Base-by-base conservation (phyloP, 352 stramenopile species). In the Blastocystis sp. region DNA sequence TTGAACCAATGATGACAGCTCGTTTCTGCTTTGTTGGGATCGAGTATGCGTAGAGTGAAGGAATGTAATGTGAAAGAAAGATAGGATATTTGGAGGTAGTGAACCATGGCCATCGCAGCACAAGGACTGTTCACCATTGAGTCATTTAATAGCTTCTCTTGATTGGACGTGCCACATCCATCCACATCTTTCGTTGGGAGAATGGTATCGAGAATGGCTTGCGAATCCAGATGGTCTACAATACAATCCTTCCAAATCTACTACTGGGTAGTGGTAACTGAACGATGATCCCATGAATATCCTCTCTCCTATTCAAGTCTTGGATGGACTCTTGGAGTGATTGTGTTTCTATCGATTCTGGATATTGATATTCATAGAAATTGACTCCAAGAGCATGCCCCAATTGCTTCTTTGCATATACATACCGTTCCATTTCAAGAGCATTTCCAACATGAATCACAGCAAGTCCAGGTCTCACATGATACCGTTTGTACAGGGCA, bases 381-480 rank as follows among this genome's bases (percentile, higher is more conserved):
- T 73, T 39, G 32, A 73, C 24, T 37, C 61, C 61, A 7, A 73
- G 61, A 46, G 61, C 43, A 39, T 39, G 32, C 16, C 32, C 61
- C 11, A 73, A 39, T 9, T 39, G 61, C n/a, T 29, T 16, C 24
- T 73, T 73, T 29, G 61, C 61, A 37, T 73, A 73, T 9, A 73
- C 61, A 46, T 73, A 73, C 7, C 61, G 61, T 46, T 73, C 61
- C 61, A 73, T 73, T 37, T 73, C 61, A 9, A 73, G 11, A 5
- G 7, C 19, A 7, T 73, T n/a, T 73, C 61, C 61, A 19, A 73
- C 24, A 46, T 29, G 61, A 5, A 73, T n/a, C 6, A 73, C 61
- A 14, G 61, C 61, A 6, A 73, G 0, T 39, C 61, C 32, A 0
- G 61, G 24, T n/a, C 61, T 7, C 24, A 27, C 51, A 24, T n/a